Percentiles rank a stretch among this genome's conserved stretches.
Evolutionary conservation across 352 stramenopile species (phyloP).

Genomic region (Elongisporangium prolatum): DNA sequence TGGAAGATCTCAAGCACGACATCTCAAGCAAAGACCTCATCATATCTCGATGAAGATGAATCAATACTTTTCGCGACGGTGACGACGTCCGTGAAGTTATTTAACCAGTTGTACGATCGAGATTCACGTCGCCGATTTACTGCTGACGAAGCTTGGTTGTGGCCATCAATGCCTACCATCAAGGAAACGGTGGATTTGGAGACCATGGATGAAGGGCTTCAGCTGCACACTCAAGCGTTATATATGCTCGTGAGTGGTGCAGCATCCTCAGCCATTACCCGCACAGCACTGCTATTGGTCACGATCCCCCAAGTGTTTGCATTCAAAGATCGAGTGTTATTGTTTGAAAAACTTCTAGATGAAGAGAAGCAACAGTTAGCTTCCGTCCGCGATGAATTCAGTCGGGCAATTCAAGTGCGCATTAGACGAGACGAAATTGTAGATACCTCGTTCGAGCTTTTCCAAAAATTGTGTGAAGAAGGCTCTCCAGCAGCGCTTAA

Average conservation of each 20-base stretch:
- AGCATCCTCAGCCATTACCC: constrained; percentile 26
- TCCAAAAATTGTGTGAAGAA: constrained; percentile 53
- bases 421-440: constrained; percentile 87
- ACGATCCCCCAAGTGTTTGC: constrained; percentile 79
- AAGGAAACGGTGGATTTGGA: constrained; percentile 62
- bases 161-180: constrained; percentile 62
- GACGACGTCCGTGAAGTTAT: constrained; percentile 64
- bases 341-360: constrained; percentile 73
- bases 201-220: constrained; percentile 52
- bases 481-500: constrained; percentile 76
- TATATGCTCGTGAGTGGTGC: constrained; percentile 37
- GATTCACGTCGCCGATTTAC: constrained; percentile 54
- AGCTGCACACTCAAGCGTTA: constrained; percentile 36
- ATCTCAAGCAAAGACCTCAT: constrained; percentile 10
- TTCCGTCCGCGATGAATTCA: constrained; percentile 58
- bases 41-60: constrained; percentile 19
- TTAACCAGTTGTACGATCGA: constrained; percentile 78
- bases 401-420: constrained; percentile 40
- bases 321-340: constrained; percentile 66
- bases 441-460: constrained; percentile 83
- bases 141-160: constrained; percentile 47
- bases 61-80: constrained; percentile 38
- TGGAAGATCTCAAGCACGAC: constrained; percentile 30
- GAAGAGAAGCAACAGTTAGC: constrained; percentile 48
- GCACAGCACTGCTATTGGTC: constrained; percentile 50